A percentile compares a stretch with the other conserved stretches of the same genome.
Conservation (phyloP, 306 rosid species). For the Casuarina glauca region DNA sequence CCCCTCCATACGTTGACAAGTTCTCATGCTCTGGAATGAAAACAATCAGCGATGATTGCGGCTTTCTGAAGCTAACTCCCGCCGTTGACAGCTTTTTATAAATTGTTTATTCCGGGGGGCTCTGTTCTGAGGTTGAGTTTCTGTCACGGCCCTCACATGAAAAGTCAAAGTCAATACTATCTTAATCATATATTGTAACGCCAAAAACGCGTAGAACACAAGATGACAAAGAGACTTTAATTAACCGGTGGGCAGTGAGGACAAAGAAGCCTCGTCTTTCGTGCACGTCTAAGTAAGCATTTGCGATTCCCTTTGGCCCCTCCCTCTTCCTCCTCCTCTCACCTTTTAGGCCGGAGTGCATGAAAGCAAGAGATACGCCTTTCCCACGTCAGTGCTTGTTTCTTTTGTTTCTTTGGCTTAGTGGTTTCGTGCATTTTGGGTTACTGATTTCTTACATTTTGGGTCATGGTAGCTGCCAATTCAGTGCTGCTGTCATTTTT, state of each 20-base stretch:
- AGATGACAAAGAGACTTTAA: conserved; percentile 30
- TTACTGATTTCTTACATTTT: too few relatives aligned
- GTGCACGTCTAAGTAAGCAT: conserved; percentile 57
- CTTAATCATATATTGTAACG: conserved; percentile 13
- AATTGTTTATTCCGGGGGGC: background rate
- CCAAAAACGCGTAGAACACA: conserved; percentile 63
- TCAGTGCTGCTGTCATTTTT: too few relatives aligned
- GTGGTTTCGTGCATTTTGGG: background rate
- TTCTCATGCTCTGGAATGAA: conserved; percentile 13
- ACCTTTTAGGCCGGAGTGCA: conserved; percentile 21
- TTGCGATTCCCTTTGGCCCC: background rate
- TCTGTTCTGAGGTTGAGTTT: background rate
- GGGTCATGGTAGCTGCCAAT: too few relatives aligned
- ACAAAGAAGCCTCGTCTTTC: conserved; percentile 52
- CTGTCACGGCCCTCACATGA: conserved; percentile 35
- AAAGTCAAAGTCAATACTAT: conserved; percentile 61
- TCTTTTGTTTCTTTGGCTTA: background rate
- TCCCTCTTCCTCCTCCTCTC: background rate
- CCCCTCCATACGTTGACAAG: conserved; percentile 33
- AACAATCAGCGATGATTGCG: conserved; percentile 53
- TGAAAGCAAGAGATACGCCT: background rate
- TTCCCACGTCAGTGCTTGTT: background rate
- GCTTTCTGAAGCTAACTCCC: conserved; percentile 30
- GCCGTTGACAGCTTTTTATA: background rate
- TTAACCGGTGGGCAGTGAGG: conserved; percentile 22